phyloP scores from a whole-genome alignment of 768 basidiomycete genomes.

The Melanogaster broomeanus region DNA sequence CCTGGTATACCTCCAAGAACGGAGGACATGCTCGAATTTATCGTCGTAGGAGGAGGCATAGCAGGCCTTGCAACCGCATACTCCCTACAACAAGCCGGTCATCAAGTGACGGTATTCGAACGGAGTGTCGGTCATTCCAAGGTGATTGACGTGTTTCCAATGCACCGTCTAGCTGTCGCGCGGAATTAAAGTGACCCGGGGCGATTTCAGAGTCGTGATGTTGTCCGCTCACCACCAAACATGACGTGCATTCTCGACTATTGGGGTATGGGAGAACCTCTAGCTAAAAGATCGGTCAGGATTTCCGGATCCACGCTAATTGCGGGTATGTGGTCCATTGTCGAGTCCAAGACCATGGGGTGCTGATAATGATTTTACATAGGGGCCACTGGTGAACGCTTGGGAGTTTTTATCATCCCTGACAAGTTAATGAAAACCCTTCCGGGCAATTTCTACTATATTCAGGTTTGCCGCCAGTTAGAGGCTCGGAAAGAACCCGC shows the following conservation, averaged over 20 bases:
- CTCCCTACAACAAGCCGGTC: conserved; percentile 53
- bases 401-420: conserved; percentile 47
- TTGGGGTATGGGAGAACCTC: conserved; percentile 51
- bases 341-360: conserved; percentile 1
- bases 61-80: conserved; percentile 58
- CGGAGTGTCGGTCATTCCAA: conserved; percentile 39
- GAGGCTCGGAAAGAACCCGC: background rate
- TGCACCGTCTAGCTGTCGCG: background rate
- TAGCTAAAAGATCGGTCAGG: conserved; percentile 35
- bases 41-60: conserved; percentile 35
- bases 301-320: conserved; percentile 15
- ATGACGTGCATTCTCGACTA: conserved; percentile 53
- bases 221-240: conserved; percentile 53
- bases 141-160: conserved; percentile 19
- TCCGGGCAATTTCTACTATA: conserved; percentile 46
- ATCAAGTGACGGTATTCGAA: conserved; percentile 58
- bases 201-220: conserved; percentile 32
- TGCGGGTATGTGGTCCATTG: conserved; percentile 8
- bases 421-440: conserved; percentile 46
- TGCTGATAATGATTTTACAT: conserved; percentile 11
- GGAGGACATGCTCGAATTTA: conserved; percentile 19
- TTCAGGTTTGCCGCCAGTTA: conserved; percentile 38
- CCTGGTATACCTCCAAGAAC: conserved; percentile 3
- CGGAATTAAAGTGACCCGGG: too few relatives aligned
- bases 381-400: conserved; percentile 44